Evolutionary conservation across 2,329 filamentous ascomycete genomes (phyloP).

Genomic region (Ceratocystis cacaofunesta): DNA sequence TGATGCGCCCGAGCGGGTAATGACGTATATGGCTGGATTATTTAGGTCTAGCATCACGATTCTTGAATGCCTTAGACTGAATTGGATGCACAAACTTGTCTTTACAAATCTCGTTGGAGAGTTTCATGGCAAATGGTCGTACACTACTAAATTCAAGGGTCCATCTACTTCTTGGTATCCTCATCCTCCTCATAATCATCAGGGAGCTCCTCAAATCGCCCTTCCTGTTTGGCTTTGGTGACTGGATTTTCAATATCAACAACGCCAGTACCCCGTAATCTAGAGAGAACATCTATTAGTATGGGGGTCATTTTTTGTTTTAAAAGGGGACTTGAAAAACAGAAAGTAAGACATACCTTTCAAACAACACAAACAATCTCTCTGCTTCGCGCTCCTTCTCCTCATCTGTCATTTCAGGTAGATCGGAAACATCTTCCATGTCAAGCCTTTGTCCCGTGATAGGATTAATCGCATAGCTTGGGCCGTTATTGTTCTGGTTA

Average conservation of each 20-base stretch:
- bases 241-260: slow-evolving; percentile 69
- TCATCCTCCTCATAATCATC: slow-evolving; percentile 21
- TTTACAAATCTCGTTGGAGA: not conserved
- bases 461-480: slow-evolving; percentile 51
- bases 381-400: slow-evolving; percentile 91
- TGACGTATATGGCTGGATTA: not conserved
- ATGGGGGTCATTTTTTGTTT: too few relatives aligned
- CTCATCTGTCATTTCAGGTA: slow-evolving; percentile 68
- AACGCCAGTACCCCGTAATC: slow-evolving; percentile 58
- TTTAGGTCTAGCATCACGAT: not conserved
- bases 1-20: not conserved
- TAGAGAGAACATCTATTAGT: slow-evolving; percentile 19
- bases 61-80: not conserved
- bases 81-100: not conserved
- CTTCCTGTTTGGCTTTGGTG: slow-evolving; percentile 51
- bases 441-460: slow-evolving; percentile 74
- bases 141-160: slow-evolving; percentile 9
- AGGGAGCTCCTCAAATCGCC: slow-evolving; percentile 52
- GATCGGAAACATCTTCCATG: slow-evolving; percentile 42
- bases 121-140: not conserved
- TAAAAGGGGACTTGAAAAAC: not conserved
- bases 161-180: slow-evolving; percentile 19
- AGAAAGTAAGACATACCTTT: slow-evolving; percentile 40
- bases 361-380: slow-evolving; percentile 76
- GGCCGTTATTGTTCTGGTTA: slow-evolving; percentile 18